Percentiles rank a stretch among this genome's conserved stretches.
phyloP scores from a whole-genome alignment of 768 basidiomycete species.

The Mycena indigotica region DNA sequence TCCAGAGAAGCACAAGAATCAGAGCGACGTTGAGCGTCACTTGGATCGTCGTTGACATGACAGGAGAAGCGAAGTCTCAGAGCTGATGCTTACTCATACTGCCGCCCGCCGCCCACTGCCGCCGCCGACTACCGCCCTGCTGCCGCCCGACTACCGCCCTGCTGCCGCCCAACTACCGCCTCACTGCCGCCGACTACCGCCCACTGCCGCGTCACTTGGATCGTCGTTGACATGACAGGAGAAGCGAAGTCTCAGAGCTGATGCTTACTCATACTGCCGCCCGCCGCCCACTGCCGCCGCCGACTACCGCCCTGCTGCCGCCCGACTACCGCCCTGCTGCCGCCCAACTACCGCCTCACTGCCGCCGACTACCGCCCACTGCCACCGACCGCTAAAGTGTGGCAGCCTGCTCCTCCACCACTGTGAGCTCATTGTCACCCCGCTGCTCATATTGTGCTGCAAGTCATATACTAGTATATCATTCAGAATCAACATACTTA shows the following conservation, averaged over 20 bases:
- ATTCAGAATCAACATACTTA: too few relatives aligned
- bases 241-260: background rate
- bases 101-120: background rate
- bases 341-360: background rate
- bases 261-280: background rate
- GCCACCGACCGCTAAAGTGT: too few relatives aligned
- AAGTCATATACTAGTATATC: too few relatives aligned
- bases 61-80: background rate
- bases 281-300: too few relatives aligned
- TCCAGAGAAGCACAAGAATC: background rate
- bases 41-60: background rate
- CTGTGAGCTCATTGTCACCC: too few relatives aligned
- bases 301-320: too few relatives aligned
- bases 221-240: background rate
- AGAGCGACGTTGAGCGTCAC: background rate
- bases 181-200: too few relatives aligned
- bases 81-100: background rate
- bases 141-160: background rate
- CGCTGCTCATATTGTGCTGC: too few relatives aligned
- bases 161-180: background rate
- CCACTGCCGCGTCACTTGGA: background rate
- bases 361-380: too few relatives aligned
- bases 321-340: background rate
- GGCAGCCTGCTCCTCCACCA: too few relatives aligned
- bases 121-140: too few relatives aligned